phyloP scores from a whole-genome alignment of 192 early-diverging fungal species.

The Gamsiella multidivaricata region DNA sequence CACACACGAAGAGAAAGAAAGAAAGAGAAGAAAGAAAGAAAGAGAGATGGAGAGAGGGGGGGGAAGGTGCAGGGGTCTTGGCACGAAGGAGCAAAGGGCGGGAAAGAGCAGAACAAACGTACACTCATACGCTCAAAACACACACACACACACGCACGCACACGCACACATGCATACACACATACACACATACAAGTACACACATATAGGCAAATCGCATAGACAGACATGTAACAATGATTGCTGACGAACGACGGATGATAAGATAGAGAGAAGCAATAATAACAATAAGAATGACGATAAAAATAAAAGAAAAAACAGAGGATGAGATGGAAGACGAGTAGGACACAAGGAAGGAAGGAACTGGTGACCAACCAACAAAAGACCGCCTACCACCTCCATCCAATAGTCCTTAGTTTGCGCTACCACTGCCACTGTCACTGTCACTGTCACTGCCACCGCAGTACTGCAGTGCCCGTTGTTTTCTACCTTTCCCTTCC shows the following conservation, averaged over 20 bases:
- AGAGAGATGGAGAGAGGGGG: not conserved
- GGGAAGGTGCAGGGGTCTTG: not conserved
- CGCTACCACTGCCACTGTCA: too few species aligned
- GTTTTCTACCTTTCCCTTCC: too few species aligned
- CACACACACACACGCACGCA: not conserved
- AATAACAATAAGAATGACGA: not conserved
- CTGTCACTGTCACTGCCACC: too few species aligned
- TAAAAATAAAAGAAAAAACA: not conserved
- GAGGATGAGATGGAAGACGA: too few species aligned
- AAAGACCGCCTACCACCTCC: too few species aligned
- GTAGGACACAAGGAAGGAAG: not conserved
- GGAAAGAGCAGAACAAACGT: conserved; percentile 2
- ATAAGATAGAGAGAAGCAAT: too few species aligned
- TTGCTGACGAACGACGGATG: too few species aligned
- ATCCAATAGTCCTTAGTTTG: too few species aligned
- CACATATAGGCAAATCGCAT: too few species aligned
- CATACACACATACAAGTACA: not conserved
- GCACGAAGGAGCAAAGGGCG: not conserved
- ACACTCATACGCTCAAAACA: too few species aligned
- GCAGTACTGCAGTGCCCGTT: too few species aligned
- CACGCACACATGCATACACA: not conserved
- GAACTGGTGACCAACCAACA: conserved; percentile 11
- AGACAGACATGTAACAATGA: too few species aligned
- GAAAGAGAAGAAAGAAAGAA: not conserved
- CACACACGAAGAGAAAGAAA: not conserved